A percentile compares a stretch with the other conserved stretches of the same genome.
These are phyloP conservation scores for Coemansia guatemalensis DNA, from an alignment of 192 early-diverging fungal species.

Conservation along the genomic window DNA sequence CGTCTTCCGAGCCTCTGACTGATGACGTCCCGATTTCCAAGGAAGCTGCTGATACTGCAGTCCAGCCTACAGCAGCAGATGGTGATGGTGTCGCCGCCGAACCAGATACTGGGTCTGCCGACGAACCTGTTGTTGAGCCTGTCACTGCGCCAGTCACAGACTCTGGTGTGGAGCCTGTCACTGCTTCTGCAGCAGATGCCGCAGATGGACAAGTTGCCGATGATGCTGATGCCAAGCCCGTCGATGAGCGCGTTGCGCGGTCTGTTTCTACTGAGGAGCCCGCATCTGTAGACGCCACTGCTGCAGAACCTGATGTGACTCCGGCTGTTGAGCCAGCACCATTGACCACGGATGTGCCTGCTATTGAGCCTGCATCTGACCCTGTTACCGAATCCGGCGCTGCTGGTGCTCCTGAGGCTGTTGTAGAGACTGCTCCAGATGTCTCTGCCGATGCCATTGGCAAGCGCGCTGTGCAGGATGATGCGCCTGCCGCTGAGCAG, in stretches of 20 bases:
- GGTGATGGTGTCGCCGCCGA: background rate
- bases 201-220: too few relatives aligned
- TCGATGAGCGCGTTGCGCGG: too few relatives aligned
- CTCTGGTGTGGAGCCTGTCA: background rate
- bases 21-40: background rate
- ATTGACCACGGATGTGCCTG: background rate
- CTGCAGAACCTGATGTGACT: conserved; percentile 1
- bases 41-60: background rate
- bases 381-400: background rate
- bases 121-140: background rate
- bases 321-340: background rate
- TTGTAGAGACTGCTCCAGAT: background rate
- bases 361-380: background rate
- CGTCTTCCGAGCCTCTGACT: background rate
- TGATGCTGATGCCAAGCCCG: too few relatives aligned
- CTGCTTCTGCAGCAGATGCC: background rate
- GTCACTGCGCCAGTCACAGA: too few relatives aligned
- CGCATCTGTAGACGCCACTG: conserved; percentile 6
- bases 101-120: background rate
- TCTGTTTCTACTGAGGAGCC: background rate
- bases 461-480: background rate
- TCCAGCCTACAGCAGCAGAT: background rate
- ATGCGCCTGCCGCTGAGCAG: background rate
- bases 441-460: background rate
- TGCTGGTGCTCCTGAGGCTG: too few relatives aligned